A percentile compares a stretch with the other conserved stretches of the same genome.
Evolutionary conservation across 352 stramenopile genomes (phyloP).

Genomic region (Globisporangium echinulatum): DNA sequence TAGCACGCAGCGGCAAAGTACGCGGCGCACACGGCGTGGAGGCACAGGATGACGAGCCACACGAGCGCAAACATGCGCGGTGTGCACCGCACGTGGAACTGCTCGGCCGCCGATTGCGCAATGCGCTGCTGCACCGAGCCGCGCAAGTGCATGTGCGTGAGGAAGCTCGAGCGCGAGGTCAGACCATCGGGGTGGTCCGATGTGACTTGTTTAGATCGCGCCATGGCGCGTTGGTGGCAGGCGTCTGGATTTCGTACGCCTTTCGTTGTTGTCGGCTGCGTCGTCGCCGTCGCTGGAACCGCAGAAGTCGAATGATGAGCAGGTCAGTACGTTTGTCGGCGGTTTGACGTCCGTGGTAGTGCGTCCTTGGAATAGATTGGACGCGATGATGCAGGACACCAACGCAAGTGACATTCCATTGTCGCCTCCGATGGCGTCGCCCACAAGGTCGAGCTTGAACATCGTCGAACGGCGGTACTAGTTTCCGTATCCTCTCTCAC

Average conservation of each 20-base stretch:
- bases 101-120: background rate
- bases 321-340: too few relatives aligned
- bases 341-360: too few relatives aligned
- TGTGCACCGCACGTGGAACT: constrained; percentile 11
- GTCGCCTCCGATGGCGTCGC: too few relatives aligned
- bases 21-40: constrained; percentile 7
- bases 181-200: background rate
- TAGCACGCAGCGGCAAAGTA: constrained; percentile 13
- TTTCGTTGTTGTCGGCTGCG: too few relatives aligned
- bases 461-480: too few relatives aligned
- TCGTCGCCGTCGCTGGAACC: too few relatives aligned
- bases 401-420: too few relatives aligned
- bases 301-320: too few relatives aligned
- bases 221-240: background rate
- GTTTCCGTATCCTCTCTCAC: too few relatives aligned
- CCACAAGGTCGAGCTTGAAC: too few relatives aligned
- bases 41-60: constrained; percentile 7
- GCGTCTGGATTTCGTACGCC: background rate
- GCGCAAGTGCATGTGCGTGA: background rate
- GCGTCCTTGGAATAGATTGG: background rate
- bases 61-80: constrained; percentile 8
- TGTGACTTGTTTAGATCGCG: background rate
- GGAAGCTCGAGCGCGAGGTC: background rate
- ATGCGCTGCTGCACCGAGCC: background rate
- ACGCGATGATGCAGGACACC: too few relatives aligned